phyloP scores from a whole-genome alignment of 768 basidiomycete genomes.

The Dentipellis fragilis region DNA sequence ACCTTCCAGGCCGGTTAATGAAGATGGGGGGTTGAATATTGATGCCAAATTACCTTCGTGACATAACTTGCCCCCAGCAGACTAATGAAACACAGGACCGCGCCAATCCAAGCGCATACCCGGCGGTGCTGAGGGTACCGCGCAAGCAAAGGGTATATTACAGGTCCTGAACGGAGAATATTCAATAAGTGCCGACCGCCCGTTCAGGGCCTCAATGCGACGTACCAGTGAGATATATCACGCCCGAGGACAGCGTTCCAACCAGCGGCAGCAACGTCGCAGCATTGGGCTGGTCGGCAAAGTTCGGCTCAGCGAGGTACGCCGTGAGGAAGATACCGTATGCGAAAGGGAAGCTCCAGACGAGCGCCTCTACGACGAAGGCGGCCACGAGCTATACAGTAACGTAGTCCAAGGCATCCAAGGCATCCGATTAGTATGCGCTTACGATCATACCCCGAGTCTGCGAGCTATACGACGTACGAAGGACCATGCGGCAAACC shows the following conservation, averaged over 20 bases:
- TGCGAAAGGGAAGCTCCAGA: conserved; percentile 21
- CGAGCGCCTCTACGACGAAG: conserved; percentile 19
- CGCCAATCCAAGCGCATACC: conserved; percentile 16
- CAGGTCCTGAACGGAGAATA: conserved; percentile 11
- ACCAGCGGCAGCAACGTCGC: conserved; percentile 16
- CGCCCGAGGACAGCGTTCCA: conserved; percentile 15
- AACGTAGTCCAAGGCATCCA: background rate
- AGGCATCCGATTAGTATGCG: background rate
- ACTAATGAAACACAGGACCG: conserved; percentile 16
- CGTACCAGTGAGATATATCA: conserved; percentile 13
- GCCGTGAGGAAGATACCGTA: conserved; percentile 19
- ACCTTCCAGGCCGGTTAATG: background rate
- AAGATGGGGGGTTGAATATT: too few relatives aligned
- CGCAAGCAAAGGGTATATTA: conserved; percentile 17
- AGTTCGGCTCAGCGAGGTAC: conserved; percentile 17
- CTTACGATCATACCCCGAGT: background rate
- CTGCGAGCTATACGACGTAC: too few relatives aligned
- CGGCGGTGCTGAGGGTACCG: conserved; percentile 18
- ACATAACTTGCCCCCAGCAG: conserved; percentile 20
- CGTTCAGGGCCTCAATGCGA: too few relatives aligned
- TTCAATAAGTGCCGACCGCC: background rate
- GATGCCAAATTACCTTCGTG: conserved; percentile 10
- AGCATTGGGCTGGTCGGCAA: conserved; percentile 12
- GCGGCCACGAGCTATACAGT: conserved; percentile 1
- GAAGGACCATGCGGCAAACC: background rate